phyloP scores from a whole-genome alignment of 257 asterid genomes.

The Rehmannia glutinosa region DNA sequence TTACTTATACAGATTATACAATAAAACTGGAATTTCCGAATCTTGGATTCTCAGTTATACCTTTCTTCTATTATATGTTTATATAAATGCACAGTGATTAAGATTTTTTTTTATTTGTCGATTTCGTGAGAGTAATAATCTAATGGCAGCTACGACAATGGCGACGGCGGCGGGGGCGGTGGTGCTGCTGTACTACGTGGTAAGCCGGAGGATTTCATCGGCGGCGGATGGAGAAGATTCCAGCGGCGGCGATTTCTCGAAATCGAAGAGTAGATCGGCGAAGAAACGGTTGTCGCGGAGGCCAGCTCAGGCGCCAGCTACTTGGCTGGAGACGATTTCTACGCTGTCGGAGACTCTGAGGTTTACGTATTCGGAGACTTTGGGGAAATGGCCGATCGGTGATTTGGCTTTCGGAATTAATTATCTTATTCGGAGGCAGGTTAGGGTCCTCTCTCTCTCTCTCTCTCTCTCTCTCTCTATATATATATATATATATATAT shows the following conservation, averaged over 20 bases:
- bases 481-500: too few species aligned
- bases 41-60: conserved; percentile 9
- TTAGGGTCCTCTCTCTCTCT: conserved; percentile 16
- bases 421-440: conserved; percentile 77
- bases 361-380: conserved; percentile 77
- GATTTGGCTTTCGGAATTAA: conserved; percentile 85
- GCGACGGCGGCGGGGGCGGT: conserved; percentile 85
- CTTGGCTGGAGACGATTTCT: conserved; percentile 74
- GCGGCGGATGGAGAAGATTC: conserved; percentile 38
- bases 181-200: conserved; percentile 66
- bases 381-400: conserved; percentile 88
- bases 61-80: neutral
- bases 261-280: conserved; percentile 51
- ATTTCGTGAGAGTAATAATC: conserved; percentile 21
- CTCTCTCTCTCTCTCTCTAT: neutral
- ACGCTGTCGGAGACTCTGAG: conserved; percentile 71
- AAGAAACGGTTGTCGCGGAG: conserved; percentile 61
- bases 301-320: conserved; percentile 91
- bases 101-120: neutral
- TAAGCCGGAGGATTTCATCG: conserved; percentile 49
- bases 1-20: neutral
- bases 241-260: conserved; percentile 41
- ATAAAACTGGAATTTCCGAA: neutral
- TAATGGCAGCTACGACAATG: conserved; percentile 82
- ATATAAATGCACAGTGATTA: conserved; percentile 3